A percentile compares a stretch with the other conserved stretches of the same genome.
These are phyloP conservation scores for Allium cepa DNA, from an alignment of 106 monocot genomes.

Conservation along the genomic window DNA sequence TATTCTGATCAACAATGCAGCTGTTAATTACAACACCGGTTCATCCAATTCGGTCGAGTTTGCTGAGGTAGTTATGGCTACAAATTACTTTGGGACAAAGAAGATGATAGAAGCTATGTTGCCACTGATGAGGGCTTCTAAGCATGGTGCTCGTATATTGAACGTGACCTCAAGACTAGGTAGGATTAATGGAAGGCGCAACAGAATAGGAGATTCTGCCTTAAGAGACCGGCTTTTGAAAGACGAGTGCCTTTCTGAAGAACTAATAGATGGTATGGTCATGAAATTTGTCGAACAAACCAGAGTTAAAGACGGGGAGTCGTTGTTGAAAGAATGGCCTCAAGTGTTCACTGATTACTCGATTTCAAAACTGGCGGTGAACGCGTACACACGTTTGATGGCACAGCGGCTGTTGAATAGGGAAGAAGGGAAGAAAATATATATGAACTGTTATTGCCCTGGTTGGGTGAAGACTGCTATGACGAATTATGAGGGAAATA, in stretches of 20 bases:
- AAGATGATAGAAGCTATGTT: constrained; percentile 56
- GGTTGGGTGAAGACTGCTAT: constrained; percentile 96
- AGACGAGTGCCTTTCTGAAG: constrained; percentile 62
- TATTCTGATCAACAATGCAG: constrained; percentile 91
- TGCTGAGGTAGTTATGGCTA: constrained; percentile 63
- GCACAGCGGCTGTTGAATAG: constrained; percentile 37
- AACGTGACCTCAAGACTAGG: constrained; percentile 93
- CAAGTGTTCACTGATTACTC: constrained; percentile 89
- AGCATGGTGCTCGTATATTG: constrained; percentile 66
- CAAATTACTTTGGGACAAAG: constrained; percentile 84
- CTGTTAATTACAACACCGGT: constrained; percentile 70
- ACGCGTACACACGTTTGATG: constrained; percentile 62
- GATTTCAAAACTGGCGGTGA: constrained; percentile 78
- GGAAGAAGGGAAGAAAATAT: constrained; percentile 46
- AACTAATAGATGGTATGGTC: constrained; percentile 57
- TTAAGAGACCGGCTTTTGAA: constrained; percentile 54
- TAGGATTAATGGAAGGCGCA: constrained; percentile 67
- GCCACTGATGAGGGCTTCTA: constrained; percentile 71
- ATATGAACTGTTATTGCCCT: constrained; percentile 83
- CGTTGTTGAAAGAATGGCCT: constrained; percentile 62
- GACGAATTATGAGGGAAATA: constrained; percentile 88
- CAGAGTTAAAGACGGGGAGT: constrained; percentile 38
- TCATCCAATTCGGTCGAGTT: constrained; percentile 76
- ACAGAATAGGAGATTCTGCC: constrained; percentile 51
- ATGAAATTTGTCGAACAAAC: constrained; percentile 51